Percentiles rank a stretch among this genome's conserved stretches.
These are phyloP conservation scores for Poa pratensis DNA, from an alignment of 176 grass and related monocot species.

Conservation along the genomic window DNA sequence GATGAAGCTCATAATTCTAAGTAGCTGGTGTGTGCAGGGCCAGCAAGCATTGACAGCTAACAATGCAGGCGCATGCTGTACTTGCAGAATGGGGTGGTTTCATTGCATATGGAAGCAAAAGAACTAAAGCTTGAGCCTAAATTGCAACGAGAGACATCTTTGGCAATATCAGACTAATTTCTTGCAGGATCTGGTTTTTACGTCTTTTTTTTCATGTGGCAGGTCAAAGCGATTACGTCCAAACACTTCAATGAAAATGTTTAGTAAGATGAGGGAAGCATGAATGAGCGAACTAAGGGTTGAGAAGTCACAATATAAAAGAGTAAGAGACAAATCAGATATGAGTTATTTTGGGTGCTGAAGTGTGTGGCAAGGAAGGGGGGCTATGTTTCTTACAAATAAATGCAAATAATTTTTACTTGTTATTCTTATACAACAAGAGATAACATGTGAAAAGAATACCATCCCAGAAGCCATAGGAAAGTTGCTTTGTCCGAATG, in stretches of 20 bases:
- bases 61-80: slow-evolving; percentile 2
- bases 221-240: neutral
- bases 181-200: neutral
- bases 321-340: neutral
- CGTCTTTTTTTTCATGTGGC: neutral
- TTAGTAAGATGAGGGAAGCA: neutral
- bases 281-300: neutral
- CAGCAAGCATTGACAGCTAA: neutral
- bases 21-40: neutral
- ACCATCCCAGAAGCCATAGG: slow-evolving; percentile 66
- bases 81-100: slow-evolving; percentile 20
- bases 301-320: slow-evolving; percentile 3
- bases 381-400: slow-evolving; percentile 16
- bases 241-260: neutral
- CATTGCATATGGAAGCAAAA: neutral
- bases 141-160: slow-evolving; percentile 1
- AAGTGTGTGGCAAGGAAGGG: neutral
- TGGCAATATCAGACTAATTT: slow-evolving; percentile 25
- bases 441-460: slow-evolving; percentile 44
- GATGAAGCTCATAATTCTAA: slow-evolving; percentile 11
- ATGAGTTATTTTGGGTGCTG: neutral
- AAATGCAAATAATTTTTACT: neutral
- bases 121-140: neutral
- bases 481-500: slow-evolving; percentile 75
- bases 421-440: slow-evolving; percentile 20